Evolutionary conservation across 192 early-diverging fungal species (phyloP).

Genomic region (Backusella tuberculispora): DNA sequence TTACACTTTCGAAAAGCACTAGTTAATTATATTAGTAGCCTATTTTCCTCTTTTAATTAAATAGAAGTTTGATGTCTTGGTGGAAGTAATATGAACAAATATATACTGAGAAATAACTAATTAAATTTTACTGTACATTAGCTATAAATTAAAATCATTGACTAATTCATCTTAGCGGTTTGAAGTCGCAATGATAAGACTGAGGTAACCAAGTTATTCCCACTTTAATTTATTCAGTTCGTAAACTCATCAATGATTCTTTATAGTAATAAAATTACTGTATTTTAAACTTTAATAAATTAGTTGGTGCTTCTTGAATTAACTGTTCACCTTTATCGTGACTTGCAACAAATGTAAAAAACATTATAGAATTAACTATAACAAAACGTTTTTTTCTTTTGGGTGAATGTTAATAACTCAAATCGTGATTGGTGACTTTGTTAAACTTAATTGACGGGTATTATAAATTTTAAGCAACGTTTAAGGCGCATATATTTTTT

Average conservation of each 20-base stretch:
- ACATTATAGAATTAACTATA: too few relatives aligned
- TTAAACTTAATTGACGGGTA: too few relatives aligned
- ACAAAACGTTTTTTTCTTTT: too few relatives aligned
- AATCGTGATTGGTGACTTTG: too few relatives aligned
- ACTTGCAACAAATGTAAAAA: too few relatives aligned
- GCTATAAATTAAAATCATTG: not conserved
- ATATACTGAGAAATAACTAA: not conserved
- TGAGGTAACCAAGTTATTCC: not conserved
- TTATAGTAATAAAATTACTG: not conserved
- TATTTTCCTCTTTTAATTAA: not conserved
- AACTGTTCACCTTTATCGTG: not conserved
- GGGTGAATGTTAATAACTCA: too few relatives aligned
- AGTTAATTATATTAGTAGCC: not conserved
- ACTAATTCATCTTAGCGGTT: not conserved
- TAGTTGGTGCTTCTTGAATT: not conserved
- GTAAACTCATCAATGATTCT: not conserved
- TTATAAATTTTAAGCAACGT: too few relatives aligned
- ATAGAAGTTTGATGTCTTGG: not conserved
- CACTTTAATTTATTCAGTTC: not conserved
- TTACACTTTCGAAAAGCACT: not conserved
- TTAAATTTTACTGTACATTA: too few relatives aligned
- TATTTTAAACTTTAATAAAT: not conserved
- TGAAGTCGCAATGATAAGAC: not conserved
- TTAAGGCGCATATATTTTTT: too few relatives aligned
- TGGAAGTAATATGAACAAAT: not conserved